Conservation (phyloP, 2,329 filamentous ascomycete species). For the Aspergillus novofumigatus region DNA sequence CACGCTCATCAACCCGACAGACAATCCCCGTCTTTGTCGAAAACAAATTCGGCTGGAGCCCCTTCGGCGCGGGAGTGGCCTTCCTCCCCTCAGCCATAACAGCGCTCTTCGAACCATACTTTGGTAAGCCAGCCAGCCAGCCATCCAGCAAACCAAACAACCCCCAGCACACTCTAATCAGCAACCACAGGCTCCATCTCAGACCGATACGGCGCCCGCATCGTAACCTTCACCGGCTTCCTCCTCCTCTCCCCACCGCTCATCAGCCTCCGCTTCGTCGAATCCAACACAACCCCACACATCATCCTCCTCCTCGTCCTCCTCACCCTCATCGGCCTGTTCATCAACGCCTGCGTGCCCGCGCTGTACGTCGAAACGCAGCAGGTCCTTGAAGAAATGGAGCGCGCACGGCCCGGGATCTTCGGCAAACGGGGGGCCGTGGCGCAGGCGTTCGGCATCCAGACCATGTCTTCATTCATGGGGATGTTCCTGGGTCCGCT, state of each 20-base stretch:
- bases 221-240: conserved; percentile 55
- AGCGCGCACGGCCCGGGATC: conserved; percentile 65
- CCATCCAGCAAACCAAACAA: background rate
- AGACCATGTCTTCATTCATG: conserved; percentile 58
- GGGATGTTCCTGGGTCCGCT: conserved; percentile 60
- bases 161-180: conserved; percentile 4
- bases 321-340: conserved; percentile 57
- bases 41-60: conserved; percentile 51
- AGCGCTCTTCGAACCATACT: conserved; percentile 57
- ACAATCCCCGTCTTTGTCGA: conserved; percentile 53
- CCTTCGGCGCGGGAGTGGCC: conserved; percentile 54
- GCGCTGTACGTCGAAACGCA: conserved; percentile 70
- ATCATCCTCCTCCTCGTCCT: conserved; percentile 63
- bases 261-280: conserved; percentile 62
- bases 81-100: conserved; percentile 60
- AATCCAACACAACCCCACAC: conserved; percentile 53
- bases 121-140: conserved; percentile 27
- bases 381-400: conserved; percentile 48
- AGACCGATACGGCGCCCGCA: conserved; percentile 60
- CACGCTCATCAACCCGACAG: conserved; percentile 8
- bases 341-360: conserved; percentile 56
- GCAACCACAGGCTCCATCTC: conserved; percentile 42
- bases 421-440: conserved; percentile 52
- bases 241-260: conserved; percentile 55
- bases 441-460: conserved; percentile 62